Conservation (phyloP, 2,329 filamentous ascomycete species). For the Huntiella savannae region DNA sequence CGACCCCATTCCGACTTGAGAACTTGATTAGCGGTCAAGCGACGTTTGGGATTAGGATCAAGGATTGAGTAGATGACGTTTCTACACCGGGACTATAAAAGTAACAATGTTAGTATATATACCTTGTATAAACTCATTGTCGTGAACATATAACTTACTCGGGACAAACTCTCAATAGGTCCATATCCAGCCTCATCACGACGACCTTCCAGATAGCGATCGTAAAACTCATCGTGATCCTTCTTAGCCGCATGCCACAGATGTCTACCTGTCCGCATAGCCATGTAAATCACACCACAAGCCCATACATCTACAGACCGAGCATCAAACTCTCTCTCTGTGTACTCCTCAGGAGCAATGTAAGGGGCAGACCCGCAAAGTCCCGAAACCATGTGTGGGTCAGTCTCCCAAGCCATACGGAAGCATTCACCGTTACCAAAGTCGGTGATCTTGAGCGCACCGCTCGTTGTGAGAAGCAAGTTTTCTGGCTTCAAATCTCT, state of each 20-base stretch:
- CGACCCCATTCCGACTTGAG: conserved; percentile 97
- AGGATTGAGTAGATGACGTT: conserved; percentile 98
- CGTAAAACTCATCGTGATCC: conserved; percentile 94
- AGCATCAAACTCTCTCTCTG: conserved; percentile 88
- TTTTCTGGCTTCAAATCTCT: conserved; percentile 96
- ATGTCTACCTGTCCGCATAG: conserved; percentile 90
- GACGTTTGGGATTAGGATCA: conserved; percentile 78
- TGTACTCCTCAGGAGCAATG: conserved; percentile 92
- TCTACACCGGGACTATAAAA: conserved; percentile 69
- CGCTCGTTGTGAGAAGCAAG: conserved; percentile 76
- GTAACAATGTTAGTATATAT: conserved; percentile 5
- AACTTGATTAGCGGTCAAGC: conserved; percentile 89
- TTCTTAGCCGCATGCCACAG: conserved; percentile 94
- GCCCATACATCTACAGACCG: conserved; percentile 97
- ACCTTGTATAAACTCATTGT: neutral
- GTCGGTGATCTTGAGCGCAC: conserved; percentile 90
- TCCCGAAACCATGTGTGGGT: conserved; percentile 94
- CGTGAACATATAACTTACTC: conserved; percentile 41
- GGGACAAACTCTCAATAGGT: conserved; percentile 84
- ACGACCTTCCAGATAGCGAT: conserved; percentile 78
- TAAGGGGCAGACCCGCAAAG: conserved; percentile 94
- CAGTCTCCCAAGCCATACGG: conserved; percentile 97
- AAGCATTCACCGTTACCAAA: conserved; percentile 99
- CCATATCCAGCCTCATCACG: conserved; percentile 90
- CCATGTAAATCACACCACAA: conserved; percentile 98